Base-by-base conservation (phyloP, 352 stramenopile genomes). In the Phytopythium sindhum region DNA sequence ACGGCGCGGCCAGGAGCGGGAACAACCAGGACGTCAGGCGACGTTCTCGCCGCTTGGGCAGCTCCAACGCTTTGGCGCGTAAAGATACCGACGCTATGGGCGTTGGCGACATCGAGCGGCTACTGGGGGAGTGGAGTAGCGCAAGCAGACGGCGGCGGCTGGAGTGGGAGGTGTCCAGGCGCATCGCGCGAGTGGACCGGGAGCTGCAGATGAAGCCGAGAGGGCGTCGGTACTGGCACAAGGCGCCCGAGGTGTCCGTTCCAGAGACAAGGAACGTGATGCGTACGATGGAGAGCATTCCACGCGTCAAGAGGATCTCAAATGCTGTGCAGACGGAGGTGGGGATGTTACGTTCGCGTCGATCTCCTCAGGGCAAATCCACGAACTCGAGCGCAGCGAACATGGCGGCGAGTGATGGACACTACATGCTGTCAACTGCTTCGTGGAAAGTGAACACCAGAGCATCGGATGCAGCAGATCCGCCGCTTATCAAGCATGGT, bases 111-210 rank as follows among this genome's bases (percentile, higher is more conserved):
- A n/a, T 52, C 39, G 26, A 47, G 23, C 21, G 42, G 17, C 12
- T 47, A 10, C 19, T 52, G 12, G 17, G 53, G 14, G 45, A 63
- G 29, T 69, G 63, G 60, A 72, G 56, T 60, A 60, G 23, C 37
- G 28, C 8, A 15, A 23, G 24, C 7, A 63, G 26, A 61, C 69
- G 60, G 51, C 63, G 53, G 61, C 72, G 54, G 55, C 67, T 92
- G 56, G 79, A 89, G 56, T 92, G 81, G 84, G 84, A 92, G 68
- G 80, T 92, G 29, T 67, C 84, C 47, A 77, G 78, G 61, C 75
- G 84, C 8, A 90, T 90, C 48, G 84, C 84, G 2, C 80, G 84
- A 6, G 78, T 92, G 21, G 81, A 90, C 24, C 68, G 80, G 15
- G 81, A 90, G 56, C 64, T 90, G 68, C 70, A 70, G 56, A 70